Evolutionary conservation across 2,329 filamentous ascomycete species (phyloP).

Genomic region (Talaromyces atroroseus): DNA sequence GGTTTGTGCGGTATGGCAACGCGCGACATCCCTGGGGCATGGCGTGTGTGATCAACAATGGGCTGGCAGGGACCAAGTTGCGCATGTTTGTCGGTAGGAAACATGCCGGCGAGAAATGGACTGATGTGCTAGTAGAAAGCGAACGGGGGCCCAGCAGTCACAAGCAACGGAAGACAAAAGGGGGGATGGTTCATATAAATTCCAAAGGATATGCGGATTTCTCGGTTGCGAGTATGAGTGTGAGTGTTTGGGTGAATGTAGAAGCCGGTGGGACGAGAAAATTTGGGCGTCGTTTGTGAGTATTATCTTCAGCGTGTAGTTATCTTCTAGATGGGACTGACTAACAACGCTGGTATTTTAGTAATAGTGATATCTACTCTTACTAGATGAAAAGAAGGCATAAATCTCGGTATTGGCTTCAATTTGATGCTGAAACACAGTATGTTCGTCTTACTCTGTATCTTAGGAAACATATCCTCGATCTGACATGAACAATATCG

Average conservation of each 20-base stretch:
- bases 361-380: conserved; percentile 11
- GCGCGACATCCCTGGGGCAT: conserved; percentile 46
- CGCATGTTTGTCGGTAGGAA: conserved; percentile 58
- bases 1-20: conserved; percentile 51
- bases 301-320: not conserved
- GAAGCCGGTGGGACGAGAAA: conserved; percentile 48
- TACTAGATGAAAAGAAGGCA: not conserved
- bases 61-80: conserved; percentile 41
- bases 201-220: conserved; percentile 56
- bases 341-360: not conserved
- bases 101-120: conserved; percentile 59
- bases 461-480: not conserved
- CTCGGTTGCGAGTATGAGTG: conserved; percentile 48
- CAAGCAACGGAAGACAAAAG: conserved; percentile 2
- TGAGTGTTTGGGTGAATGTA: conserved; percentile 58
- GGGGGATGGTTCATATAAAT: conserved; percentile 55
- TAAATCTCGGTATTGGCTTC: not conserved
- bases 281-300: conserved; percentile 42
- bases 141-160: not conserved
- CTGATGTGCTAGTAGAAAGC: conserved; percentile 54
- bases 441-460: not conserved
- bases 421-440: not conserved
- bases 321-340: not conserved
- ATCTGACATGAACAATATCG: not conserved
- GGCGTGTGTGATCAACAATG: conserved; percentile 55